A percentile compares a stretch with the other conserved stretches of the same genome.
Evolutionary conservation across 306 rosid species (phyloP).

Genomic region (Cicer chorassanicum): DNA sequence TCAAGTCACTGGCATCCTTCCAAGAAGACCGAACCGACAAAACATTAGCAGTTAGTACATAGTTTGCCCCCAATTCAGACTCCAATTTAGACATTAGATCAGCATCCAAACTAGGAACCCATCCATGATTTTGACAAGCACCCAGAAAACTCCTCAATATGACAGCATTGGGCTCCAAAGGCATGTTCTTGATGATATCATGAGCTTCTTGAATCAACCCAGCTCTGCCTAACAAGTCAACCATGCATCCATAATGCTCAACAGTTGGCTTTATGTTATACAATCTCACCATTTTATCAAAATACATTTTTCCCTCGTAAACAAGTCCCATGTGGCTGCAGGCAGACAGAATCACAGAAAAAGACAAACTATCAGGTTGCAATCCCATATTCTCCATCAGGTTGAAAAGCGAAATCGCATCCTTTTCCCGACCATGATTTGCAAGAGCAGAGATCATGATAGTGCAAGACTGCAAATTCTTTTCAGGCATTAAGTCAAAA

Average conservation of each 20-base stretch:
- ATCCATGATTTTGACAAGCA: conserved; percentile 57
- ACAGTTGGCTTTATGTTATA: conserved; percentile 59
- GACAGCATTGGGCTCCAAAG: conserved; percentile 60
- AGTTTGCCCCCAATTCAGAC: conserved; percentile 63
- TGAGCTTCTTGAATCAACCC: conserved; percentile 64
- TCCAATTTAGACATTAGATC: conserved; percentile 57
- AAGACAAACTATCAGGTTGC: conserved; percentile 57
- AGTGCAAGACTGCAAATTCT: conserved; percentile 67
- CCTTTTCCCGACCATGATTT: conserved; percentile 53
- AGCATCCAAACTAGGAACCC: conserved; percentile 52
- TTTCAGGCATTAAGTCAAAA: conserved; percentile 54
- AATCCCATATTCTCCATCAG: conserved; percentile 56
- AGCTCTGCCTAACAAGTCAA: conserved; percentile 73
- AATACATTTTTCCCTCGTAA: conserved; percentile 54
- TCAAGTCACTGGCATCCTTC: conserved; percentile 60
- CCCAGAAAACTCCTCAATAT: conserved; percentile 65
- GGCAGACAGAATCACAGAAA: conserved; percentile 64
- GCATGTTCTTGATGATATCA: conserved; percentile 60
- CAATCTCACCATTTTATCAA: conserved; percentile 58
- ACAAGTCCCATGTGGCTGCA: conserved; percentile 78
- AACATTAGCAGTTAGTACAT: conserved; percentile 61
- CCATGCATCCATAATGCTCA: conserved; percentile 73
- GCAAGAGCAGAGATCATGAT: conserved; percentile 74
- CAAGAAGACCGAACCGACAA: conserved; percentile 55
- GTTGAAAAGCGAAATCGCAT: conserved; percentile 53